These are phyloP conservation scores for Lepidium sativum DNA, from an alignment of 345 rosid species.

Conservation along the genomic window DNA sequence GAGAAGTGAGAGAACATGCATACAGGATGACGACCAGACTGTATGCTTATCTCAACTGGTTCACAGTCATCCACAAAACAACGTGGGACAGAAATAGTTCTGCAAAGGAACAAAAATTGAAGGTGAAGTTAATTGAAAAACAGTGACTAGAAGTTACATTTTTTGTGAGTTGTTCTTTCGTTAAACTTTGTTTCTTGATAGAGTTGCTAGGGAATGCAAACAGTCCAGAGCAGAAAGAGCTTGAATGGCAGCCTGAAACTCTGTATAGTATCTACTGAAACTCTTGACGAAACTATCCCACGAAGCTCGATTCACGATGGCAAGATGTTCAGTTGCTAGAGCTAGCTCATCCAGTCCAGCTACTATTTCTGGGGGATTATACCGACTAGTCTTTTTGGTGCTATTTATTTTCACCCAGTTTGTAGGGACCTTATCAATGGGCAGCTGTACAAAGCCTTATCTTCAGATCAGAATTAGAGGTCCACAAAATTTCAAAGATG, in stretches of 20 bases:
- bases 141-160: slow-evolving; percentile 2
- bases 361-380: slow-evolving; percentile 85
- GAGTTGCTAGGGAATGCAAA: slow-evolving; percentile 74
- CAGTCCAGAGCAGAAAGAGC: slow-evolving; percentile 92
- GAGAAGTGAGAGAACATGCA: slow-evolving; percentile 9
- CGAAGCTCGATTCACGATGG: slow-evolving; percentile 56
- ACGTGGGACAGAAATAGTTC: slow-evolving; percentile 66
- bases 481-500: not conserved
- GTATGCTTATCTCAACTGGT: slow-evolving; percentile 64
- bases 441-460: slow-evolving; percentile 44
- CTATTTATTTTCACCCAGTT: slow-evolving; percentile 83
- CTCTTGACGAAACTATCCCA: slow-evolving; percentile 72
- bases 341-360: slow-evolving; percentile 63
- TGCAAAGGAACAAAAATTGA: slow-evolving; percentile 24
- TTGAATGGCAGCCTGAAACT: slow-evolving; percentile 69
- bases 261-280: slow-evolving; percentile 55
- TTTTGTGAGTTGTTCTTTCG: not conserved
- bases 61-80: slow-evolving; percentile 57
- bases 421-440: slow-evolving; percentile 59
- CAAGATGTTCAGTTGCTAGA: slow-evolving; percentile 70
- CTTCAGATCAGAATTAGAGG: slow-evolving; percentile 3
- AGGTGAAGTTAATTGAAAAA: not conserved
- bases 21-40: slow-evolving; percentile 91
- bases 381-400: slow-evolving; percentile 75
- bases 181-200: slow-evolving; percentile 66